Conservation (phyloP, 805 yeast genomes). For the Lipomyces mesembrius region DNA sequence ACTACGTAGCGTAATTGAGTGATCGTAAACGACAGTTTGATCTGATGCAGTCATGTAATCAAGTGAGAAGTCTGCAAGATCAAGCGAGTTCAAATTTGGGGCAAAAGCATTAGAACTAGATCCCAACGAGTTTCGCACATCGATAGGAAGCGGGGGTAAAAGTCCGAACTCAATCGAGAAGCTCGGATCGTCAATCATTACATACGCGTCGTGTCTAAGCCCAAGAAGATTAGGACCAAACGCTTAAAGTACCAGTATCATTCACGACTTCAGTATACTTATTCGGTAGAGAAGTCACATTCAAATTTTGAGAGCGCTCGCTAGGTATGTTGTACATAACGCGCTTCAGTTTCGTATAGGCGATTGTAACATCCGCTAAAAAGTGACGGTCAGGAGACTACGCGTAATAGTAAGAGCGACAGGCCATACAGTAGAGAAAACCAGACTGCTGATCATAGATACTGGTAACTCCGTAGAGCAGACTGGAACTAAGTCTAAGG, state of each 20-base stretch:
- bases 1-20: neutral
- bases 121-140: neutral
- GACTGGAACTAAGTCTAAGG: constrained; percentile 39
- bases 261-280: neutral
- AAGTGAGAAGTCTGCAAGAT: neutral
- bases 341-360: constrained; percentile 21
- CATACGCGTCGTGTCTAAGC: constrained; percentile 6
- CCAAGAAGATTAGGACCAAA: neutral
- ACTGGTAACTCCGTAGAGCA: constrained; percentile 36
- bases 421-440: constrained; percentile 28
- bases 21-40: neutral
- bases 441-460: constrained; percentile 37
- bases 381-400: neutral
- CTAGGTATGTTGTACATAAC: neutral
- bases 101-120: neutral
- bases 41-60: neutral
- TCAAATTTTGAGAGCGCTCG: neutral
- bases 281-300: neutral
- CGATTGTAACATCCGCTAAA: constrained; percentile 20
- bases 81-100: neutral
- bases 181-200: constrained; percentile 30
- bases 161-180: constrained; percentile 35
- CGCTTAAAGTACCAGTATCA: neutral
- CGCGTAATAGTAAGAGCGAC: constrained; percentile 4
- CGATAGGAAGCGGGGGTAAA: constrained; percentile 23